Percentiles rank a stretch among this genome's conserved stretches.
phyloP scores from a whole-genome alignment of 305 asterid genomes.

The Fraxinus greggii region DNA sequence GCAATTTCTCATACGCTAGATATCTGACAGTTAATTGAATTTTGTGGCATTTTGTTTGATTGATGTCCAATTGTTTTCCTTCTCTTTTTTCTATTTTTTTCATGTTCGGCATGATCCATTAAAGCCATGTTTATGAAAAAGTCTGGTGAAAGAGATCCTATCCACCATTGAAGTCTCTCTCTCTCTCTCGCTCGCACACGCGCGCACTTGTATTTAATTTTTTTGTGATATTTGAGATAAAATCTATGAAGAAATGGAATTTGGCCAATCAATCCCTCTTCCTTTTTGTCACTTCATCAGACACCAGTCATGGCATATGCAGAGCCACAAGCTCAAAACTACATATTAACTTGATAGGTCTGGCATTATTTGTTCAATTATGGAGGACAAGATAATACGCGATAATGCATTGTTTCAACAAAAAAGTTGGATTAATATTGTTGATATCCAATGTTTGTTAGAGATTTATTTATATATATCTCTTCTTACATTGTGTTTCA shows the following conservation, averaged over 20 bases:
- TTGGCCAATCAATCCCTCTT: background rate
- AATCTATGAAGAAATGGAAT: background rate
- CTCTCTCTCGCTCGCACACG: background rate
- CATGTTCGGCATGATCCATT: background rate
- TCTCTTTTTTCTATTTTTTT: background rate
- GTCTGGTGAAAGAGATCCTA: background rate
- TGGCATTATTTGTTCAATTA: background rate
- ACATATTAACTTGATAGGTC: background rate
- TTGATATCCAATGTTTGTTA: background rate
- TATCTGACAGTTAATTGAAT: background rate
- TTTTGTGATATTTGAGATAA: background rate
- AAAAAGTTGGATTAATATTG: background rate
- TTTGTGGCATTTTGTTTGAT: background rate
- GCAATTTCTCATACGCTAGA: background rate
- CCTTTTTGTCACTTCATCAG: background rate
- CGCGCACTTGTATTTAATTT: background rate
- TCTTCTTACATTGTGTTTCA: constrained; percentile 28
- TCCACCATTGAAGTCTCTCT: background rate
- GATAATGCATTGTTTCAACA: background rate
- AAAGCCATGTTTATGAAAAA: background rate
- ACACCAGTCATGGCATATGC: background rate
- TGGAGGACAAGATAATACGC: background rate
- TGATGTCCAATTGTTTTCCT: background rate
- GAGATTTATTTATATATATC: constrained; percentile 1
- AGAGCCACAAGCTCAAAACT: background rate